phyloP scores from a whole-genome alignment of 805 yeast species.

The Jamesozyma spencerorum region DNA sequence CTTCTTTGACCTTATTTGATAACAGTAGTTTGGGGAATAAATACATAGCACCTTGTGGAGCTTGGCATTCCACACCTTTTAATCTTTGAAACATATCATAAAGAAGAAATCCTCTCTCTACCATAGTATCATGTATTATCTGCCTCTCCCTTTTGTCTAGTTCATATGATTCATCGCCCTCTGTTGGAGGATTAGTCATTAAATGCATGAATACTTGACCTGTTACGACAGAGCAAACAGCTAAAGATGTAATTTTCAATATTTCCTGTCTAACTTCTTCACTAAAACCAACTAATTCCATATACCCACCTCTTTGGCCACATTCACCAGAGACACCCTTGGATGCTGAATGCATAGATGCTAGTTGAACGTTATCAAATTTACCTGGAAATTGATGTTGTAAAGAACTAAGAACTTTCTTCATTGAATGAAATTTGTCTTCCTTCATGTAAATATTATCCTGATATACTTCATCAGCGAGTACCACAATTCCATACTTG shows the following conservation, averaged over 20 bases:
- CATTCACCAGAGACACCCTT: conserved; percentile 97
- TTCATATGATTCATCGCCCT: conserved; percentile 68
- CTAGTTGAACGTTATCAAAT: conserved; percentile 71
- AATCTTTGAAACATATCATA: conserved; percentile 61
- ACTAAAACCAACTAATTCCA: conserved; percentile 81
- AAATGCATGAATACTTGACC: conserved; percentile 90
- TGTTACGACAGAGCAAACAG: conserved; percentile 85
- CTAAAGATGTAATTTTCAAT: conserved; percentile 80
- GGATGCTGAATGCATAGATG: conserved; percentile 92
- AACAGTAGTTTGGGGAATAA: conserved; percentile 72
- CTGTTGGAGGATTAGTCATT: conserved; percentile 85
- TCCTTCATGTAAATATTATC: conserved; percentile 71
- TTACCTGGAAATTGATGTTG: conserved; percentile 43
- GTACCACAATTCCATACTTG: conserved; percentile 68
- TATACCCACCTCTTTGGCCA: conserved; percentile 98
- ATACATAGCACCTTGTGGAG: conserved; percentile 97
- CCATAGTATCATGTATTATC: conserved; percentile 52
- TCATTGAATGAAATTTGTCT: conserved; percentile 68
- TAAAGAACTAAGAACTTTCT: conserved; percentile 61
- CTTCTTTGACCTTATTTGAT: conserved; percentile 51
- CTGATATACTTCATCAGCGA: conserved; percentile 98
- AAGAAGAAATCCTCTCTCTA: conserved; percentile 53
- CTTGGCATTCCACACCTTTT: conserved; percentile 77
- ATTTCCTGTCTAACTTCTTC: conserved; percentile 59
- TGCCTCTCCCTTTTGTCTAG: conserved; percentile 54